Percentiles rank a stretch among this genome's conserved stretches.
Conservation (phyloP, 495 filamentous ascomycete species). For the Penicillium canescens region DNA sequence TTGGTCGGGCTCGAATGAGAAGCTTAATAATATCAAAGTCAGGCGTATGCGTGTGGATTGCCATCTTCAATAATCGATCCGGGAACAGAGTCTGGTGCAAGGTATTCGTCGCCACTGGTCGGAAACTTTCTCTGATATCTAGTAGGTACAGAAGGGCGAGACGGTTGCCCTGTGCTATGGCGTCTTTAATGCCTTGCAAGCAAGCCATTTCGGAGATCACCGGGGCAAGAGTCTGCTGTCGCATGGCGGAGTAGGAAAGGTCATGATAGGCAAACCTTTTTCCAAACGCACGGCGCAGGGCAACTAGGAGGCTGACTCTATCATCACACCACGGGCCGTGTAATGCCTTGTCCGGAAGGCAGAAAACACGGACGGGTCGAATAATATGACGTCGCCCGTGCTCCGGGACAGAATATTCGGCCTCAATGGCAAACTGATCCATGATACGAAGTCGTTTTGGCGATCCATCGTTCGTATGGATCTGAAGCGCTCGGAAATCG, state of each 20-base stretch:
- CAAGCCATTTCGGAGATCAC: background rate
- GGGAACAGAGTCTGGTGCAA: no score
- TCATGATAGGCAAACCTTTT: background rate
- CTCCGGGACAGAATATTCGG: background rate
- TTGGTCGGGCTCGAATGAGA: no score
- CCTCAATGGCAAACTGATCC: background rate
- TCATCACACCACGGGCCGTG: background rate
- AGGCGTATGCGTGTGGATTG: no score
- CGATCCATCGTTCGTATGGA: background rate
- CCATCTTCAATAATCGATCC: no score
- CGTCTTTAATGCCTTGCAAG: background rate
- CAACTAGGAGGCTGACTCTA: background rate
- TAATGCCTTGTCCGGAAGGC: background rate
- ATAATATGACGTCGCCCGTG: background rate
- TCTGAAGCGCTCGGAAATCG: background rate
- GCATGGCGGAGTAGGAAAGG: no score
- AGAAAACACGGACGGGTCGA: background rate
- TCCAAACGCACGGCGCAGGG: background rate
- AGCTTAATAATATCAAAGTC: no score
- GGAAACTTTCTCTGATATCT: background rate
- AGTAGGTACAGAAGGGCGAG: background rate
- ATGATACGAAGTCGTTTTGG: background rate
- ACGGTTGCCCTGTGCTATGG: background rate
- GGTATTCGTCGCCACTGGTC: no score
- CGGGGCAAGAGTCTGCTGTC: no score